These are phyloP conservation scores for Lichtheimia ornata DNA, from an alignment of 371 early-diverging fungal genomes.

Conservation along the genomic window DNA sequence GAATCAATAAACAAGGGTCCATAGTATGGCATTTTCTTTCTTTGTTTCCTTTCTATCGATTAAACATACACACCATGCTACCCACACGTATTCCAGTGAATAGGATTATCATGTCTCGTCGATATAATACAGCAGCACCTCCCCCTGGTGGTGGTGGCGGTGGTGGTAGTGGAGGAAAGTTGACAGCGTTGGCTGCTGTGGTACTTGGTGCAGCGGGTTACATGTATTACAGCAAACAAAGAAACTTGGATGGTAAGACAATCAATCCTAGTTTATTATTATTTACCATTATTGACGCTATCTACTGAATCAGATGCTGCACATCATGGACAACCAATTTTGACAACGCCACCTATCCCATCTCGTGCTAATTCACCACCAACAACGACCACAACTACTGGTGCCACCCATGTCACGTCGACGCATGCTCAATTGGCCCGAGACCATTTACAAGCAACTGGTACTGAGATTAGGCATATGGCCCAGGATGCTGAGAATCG, in stretches of 20 bases:
- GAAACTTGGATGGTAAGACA: not conserved
- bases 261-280: not conserved
- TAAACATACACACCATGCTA: no score
- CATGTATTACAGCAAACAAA: constrained; percentile 23
- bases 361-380: not conserved
- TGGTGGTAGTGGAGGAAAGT: constrained; percentile 7
- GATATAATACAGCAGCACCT: not conserved
- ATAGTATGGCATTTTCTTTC: not conserved
- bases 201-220: constrained; percentile 19
- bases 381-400: not conserved
- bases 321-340: not conserved
- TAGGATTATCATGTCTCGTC: no score
- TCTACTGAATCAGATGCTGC: not conserved
- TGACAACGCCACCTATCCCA: not conserved
- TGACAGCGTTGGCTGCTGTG: not conserved
- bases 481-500: constrained; percentile 17
- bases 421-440: constrained; percentile 11
- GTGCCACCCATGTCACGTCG: no score
- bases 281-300: no score
- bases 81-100: no score
- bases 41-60: constrained; percentile 1
- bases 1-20: not conserved
- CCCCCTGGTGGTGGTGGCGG: not conserved
- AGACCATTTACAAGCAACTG: constrained; percentile 9
- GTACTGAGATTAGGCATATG: constrained; percentile 13